Evolutionary conservation across 1,139 yeast species (phyloP).

Genomic region (Hansenula lynferdii): DNA sequence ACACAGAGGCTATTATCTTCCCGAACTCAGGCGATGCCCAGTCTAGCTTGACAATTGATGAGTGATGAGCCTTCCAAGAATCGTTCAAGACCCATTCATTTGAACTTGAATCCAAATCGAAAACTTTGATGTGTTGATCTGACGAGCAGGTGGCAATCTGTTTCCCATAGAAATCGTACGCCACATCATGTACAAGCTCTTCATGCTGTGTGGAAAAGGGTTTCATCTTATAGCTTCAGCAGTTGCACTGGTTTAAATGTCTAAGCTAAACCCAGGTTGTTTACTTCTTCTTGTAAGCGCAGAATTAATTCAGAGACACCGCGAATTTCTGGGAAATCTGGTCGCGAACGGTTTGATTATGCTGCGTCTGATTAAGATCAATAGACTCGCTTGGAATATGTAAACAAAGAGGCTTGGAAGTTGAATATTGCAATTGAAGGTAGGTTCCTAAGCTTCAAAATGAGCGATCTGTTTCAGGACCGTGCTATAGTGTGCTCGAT

Average conservation of each 20-base stretch:
- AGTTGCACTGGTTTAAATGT: too few species aligned
- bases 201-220: slow-evolving; percentile 89
- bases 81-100: slow-evolving; percentile 75
- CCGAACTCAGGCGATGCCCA: slow-evolving; percentile 98
- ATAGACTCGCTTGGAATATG: too few species aligned
- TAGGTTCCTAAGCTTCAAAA: too few species aligned
- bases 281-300: too few species aligned
- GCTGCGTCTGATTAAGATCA: too few species aligned
- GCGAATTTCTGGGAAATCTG: too few species aligned
- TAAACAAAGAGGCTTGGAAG: too few species aligned
- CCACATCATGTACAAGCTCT: slow-evolving; percentile 82
- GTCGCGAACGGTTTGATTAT: too few species aligned
- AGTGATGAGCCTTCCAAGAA: slow-evolving; percentile 94
- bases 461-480: not conserved
- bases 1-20: slow-evolving; percentile 79
- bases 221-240: slow-evolving; percentile 29
- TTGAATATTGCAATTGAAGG: too few species aligned
- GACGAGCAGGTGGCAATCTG: slow-evolving; percentile 90
- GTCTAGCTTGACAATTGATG: slow-evolving; percentile 71
- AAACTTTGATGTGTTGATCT: slow-evolving; percentile 87
- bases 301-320: too few species aligned
- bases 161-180: slow-evolving; percentile 86
- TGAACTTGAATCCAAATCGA: slow-evolving; percentile 56
- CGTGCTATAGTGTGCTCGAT: slow-evolving; percentile 5
- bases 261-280: too few species aligned